A percentile compares a stretch with the other conserved stretches of the same genome.
Conservation (phyloP, 495 filamentous ascomycete genomes). For the Hapsidospora chrysogenum region DNA sequence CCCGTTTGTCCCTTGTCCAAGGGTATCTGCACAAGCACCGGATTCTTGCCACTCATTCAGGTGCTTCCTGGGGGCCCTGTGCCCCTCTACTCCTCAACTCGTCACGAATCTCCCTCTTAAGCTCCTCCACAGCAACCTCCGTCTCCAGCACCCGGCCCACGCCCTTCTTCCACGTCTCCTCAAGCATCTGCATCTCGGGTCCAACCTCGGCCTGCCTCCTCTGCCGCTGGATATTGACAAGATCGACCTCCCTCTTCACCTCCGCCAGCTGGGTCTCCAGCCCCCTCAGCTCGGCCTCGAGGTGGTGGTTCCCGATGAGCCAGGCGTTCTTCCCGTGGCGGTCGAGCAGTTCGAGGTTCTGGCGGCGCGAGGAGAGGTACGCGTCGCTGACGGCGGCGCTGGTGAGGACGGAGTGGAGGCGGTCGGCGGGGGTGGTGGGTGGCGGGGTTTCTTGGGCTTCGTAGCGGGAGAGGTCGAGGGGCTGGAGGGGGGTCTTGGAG, state of each 20-base stretch:
- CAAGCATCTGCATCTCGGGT: constrained; percentile 50
- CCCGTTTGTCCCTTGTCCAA: too few relatives aligned
- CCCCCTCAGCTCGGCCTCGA: constrained; percentile 51
- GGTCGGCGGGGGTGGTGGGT: constrained; percentile 5
- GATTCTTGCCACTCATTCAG: too few relatives aligned
- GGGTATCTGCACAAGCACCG: too few relatives aligned
- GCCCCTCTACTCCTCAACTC: constrained; percentile 8
- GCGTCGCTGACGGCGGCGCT: constrained; percentile 46
- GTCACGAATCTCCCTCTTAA: constrained; percentile 32
- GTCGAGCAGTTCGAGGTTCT: constrained; percentile 61
- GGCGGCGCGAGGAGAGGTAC: constrained; percentile 47
- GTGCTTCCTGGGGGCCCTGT: background rate
- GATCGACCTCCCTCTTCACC: constrained; percentile 45
- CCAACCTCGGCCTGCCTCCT: constrained; percentile 48
- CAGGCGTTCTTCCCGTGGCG: constrained; percentile 77
- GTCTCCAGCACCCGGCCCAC: constrained; percentile 58
- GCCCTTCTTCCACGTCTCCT: constrained; percentile 57
- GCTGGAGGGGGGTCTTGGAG: constrained; percentile 33
- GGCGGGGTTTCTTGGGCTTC: constrained; percentile 34
- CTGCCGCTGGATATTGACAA: constrained; percentile 53
- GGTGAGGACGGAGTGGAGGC: constrained; percentile 5
- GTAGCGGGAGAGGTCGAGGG: constrained; percentile 72
- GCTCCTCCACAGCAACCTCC: constrained; percentile 53
- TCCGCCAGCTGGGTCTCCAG: constrained; percentile 67
- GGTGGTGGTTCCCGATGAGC: constrained; percentile 65